A percentile compares a stretch with the other conserved stretches of the same genome.
phyloP scores from a whole-genome alignment of 108 stramenopile species.

The Pseudonitzschia pungens region DNA sequence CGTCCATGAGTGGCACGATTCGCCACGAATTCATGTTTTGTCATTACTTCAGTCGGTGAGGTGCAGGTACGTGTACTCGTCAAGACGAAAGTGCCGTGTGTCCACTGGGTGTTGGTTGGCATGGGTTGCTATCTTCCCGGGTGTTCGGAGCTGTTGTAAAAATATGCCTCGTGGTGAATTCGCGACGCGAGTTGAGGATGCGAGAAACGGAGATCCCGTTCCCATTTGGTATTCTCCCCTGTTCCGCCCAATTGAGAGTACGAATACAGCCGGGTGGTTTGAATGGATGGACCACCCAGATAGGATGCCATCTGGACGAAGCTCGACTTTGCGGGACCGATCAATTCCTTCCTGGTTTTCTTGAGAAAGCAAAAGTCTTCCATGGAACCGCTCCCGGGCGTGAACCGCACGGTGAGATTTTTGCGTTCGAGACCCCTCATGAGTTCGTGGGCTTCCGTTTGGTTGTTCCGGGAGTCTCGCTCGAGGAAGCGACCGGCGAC shows the following conservation, averaged over 20 bases:
- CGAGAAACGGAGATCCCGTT: background rate
- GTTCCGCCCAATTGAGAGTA: conserved; percentile 38
- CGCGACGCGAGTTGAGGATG: background rate
- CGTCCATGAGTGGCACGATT: too few relatives aligned
- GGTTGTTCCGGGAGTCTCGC: conserved; percentile 17
- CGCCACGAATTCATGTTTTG: too few relatives aligned
- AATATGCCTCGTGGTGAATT: background rate
- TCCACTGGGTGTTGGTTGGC: too few relatives aligned
- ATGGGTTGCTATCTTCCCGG: too few relatives aligned
- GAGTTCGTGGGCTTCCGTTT: conserved; percentile 14
- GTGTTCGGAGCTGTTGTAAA: too few relatives aligned
- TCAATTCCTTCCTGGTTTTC: conserved; percentile 43
- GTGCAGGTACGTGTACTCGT: too few relatives aligned
- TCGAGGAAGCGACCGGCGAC: conserved; percentile 10
- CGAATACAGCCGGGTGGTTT: conserved; percentile 22
- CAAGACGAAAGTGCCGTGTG: too few relatives aligned
- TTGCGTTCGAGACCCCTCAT: conserved; percentile 36
- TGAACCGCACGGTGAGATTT: conserved; percentile 41
- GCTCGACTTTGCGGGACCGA: conserved; percentile 48
- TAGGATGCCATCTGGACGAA: conserved; percentile 48
- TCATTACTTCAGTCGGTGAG: too few relatives aligned
- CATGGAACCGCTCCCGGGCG: conserved; percentile 25
- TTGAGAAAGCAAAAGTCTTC: conserved; percentile 73
- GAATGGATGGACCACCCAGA: conserved; percentile 32
- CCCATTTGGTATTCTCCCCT: conserved; percentile 17